Evolutionary conservation across 1,284 basidiomycete genomes (phyloP).

Genomic region (Sporisorium sorghi): DNA sequence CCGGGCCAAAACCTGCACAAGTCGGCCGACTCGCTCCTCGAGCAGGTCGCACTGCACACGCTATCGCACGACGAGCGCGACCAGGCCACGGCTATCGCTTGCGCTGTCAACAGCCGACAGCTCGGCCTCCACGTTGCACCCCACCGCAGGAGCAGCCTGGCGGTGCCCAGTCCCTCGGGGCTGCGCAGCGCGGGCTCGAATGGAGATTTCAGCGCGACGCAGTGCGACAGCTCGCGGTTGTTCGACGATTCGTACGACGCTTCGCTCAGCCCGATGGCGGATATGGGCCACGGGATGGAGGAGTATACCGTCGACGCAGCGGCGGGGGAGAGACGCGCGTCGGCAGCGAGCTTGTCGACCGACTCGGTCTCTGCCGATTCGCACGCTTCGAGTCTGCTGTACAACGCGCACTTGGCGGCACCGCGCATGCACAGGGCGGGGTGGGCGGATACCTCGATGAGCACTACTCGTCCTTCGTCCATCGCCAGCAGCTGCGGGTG

Average conservation of each 20-base stretch:
- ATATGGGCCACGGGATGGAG: conserved; percentile 41
- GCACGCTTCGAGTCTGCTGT: conserved; percentile 41
- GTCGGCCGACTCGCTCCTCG: conserved; percentile 37
- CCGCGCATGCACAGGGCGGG: conserved; percentile 21
- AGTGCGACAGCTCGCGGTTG: conserved; percentile 17
- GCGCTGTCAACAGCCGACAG: conserved; percentile 12
- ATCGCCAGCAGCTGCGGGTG: conserved; percentile 34
- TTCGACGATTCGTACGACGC: conserved; percentile 37
- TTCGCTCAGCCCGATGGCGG: conserved; percentile 38
- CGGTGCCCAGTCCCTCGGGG: background rate
- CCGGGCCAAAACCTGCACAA: conserved; percentile 14
- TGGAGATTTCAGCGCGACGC: conserved; percentile 31
- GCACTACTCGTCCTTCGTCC: conserved; percentile 42
- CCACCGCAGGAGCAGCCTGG: conserved; percentile 21
- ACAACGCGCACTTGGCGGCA: conserved; percentile 26
- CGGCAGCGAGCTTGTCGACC: conserved; percentile 36
- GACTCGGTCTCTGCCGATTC: conserved; percentile 32
- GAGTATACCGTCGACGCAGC: too few relatives aligned
- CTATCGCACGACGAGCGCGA: conserved; percentile 27
- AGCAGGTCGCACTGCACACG: conserved; percentile 32
- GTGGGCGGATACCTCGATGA: conserved; percentile 21
- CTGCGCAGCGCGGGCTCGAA: conserved; percentile 15
- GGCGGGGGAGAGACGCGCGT: conserved; percentile 23
- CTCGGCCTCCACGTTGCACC: conserved; percentile 3
- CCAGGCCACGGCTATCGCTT: conserved; percentile 20